Evolutionary conservation across 345 rosid genomes (phyloP).

Genomic region (Populus davidiana): DNA sequence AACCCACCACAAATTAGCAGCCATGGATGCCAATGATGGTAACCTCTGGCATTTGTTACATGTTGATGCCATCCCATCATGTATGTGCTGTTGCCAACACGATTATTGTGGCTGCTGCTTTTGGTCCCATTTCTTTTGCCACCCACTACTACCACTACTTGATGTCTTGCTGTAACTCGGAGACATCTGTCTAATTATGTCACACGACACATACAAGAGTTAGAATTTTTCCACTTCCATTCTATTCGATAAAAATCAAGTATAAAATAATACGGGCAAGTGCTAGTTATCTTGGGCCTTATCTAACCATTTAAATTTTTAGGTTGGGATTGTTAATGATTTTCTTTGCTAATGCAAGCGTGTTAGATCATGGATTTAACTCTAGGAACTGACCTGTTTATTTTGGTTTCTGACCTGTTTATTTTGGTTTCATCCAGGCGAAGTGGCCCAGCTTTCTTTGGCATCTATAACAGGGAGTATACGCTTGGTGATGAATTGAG

Average conservation of each 20-base stretch:
- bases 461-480: slow-evolving; percentile 17
- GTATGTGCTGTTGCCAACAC: neutral
- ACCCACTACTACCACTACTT: neutral
- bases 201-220: neutral
- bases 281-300: no score
- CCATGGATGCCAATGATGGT: neutral
- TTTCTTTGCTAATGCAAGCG: neutral
- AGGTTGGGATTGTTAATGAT: no score
- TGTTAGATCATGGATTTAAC: neutral
- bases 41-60: neutral
- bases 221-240: no score
- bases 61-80: neutral
- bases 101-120: neutral
- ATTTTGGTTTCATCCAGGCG: slow-evolving; percentile 35
- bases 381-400: slow-evolving; percentile 12
- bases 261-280: no score
- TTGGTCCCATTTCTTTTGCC: neutral
- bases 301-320: no score
- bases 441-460: slow-evolving; percentile 30
- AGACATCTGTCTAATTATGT: neutral
- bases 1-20: neutral
- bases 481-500: slow-evolving; percentile 37
- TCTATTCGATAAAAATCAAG: no score
- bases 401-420: slow-evolving; percentile 20
- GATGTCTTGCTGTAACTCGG: neutral